These are phyloP conservation scores for Leucogyrophana mollusca DNA, from an alignment of 768 basidiomycete species.

Conservation along the genomic window DNA sequence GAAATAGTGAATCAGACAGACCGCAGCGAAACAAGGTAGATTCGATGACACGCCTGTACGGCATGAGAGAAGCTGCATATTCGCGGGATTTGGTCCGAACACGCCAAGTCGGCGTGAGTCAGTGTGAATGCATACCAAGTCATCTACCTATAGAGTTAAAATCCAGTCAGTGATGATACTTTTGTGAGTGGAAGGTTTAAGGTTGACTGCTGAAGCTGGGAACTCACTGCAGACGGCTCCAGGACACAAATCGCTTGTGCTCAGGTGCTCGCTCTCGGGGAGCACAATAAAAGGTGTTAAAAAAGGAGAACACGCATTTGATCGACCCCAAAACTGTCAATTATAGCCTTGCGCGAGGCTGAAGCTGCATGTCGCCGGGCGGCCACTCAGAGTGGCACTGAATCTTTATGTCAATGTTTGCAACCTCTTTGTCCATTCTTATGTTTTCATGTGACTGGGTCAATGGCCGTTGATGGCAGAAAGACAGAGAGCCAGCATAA, in stretches of 20 bases:
- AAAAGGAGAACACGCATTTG: conserved; percentile 5
- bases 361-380: conserved; percentile 8
- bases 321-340: conserved; percentile 34
- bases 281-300: too few relatives aligned
- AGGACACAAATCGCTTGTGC: too few relatives aligned
- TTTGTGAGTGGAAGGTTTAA: background rate
- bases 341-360: conserved; percentile 18
- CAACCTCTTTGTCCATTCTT: conserved; percentile 10
- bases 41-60: background rate
- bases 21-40: background rate
- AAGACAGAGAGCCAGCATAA: background rate
- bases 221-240: background rate
- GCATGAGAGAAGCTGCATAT: conserved; percentile 1
- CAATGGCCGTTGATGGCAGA: background rate
- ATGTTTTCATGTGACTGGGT: background rate
- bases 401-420: conserved; percentile 26
- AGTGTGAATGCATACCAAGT: too few relatives aligned
- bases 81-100: background rate
- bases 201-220: background rate
- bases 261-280: too few relatives aligned
- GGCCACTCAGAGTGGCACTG: background rate
- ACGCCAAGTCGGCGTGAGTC: too few relatives aligned
- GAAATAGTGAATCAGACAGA: background rate
- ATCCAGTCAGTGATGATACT: too few relatives aligned
- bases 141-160: too few relatives aligned